Percentiles rank a stretch among this genome's conserved stretches.
These are phyloP conservation scores for Hygrocybe punicea DNA, from an alignment of 768 basidiomycete genomes.

Conservation along the genomic window DNA sequence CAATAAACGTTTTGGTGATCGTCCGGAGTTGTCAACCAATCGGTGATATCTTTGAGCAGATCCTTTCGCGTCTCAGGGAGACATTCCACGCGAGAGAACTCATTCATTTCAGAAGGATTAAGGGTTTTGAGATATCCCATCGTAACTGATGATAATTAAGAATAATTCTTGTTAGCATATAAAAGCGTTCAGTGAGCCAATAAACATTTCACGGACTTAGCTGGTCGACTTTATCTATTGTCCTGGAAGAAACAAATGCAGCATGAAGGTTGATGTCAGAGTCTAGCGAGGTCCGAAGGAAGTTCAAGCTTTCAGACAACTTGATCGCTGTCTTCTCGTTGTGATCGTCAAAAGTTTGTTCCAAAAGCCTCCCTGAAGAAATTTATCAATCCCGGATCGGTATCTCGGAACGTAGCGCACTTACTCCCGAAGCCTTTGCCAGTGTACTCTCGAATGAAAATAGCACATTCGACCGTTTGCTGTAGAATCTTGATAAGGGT, in stretches of 20 bases:
- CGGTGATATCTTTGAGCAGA: slow-evolving; percentile 6
- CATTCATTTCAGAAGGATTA: not conserved
- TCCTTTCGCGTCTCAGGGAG: slow-evolving; percentile 7
- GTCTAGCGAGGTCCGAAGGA: not conserved
- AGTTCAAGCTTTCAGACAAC: not conserved
- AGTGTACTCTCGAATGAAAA: slow-evolving; percentile 34
- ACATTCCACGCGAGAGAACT: not conserved
- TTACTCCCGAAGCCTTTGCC: slow-evolving; percentile 32
- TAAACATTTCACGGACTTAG: too few relatives aligned
- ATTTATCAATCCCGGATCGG: not conserved
- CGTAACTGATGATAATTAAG: too few relatives aligned
- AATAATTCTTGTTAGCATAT: too few relatives aligned
- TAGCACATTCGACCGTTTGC: slow-evolving; percentile 33
- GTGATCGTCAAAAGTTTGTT: not conserved
- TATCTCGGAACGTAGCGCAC: not conserved
- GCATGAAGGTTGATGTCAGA: not conserved
- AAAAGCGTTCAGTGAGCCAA: too few relatives aligned
- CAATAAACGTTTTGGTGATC: slow-evolving; percentile 16
- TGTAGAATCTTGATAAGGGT: slow-evolving; percentile 23
- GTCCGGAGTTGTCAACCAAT: slow-evolving; percentile 35
- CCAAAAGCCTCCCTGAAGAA: not conserved
- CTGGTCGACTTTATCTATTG: too few relatives aligned
- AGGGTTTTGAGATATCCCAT: too few relatives aligned
- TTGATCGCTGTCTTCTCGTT: not conserved
- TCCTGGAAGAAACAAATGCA: not conserved